Base-by-base conservation (phyloP, 495 filamentous ascomycete genomes). In the Xylaria scruposa region DNA sequence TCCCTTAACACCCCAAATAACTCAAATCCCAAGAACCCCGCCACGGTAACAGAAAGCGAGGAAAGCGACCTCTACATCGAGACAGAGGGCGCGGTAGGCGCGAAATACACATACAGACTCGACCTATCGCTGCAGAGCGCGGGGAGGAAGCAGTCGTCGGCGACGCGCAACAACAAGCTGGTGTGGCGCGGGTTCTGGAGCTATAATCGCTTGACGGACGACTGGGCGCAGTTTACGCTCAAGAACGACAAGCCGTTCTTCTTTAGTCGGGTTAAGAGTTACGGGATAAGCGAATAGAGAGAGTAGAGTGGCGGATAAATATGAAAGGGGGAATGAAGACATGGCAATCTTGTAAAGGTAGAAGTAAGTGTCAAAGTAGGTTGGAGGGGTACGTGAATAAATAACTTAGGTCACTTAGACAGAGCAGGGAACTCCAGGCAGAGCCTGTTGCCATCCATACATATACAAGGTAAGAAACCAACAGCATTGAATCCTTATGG, bases 151-250 rank as follows among this genome's bases (percentile, higher is more conserved):
- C 69, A 77, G 80, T 60, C 7, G 83, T 79, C 6, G 78, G 80
- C 5, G 40, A 79, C 85, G 24, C 87, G 87, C 74, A 96, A 95
- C 70, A 97, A 93, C 60, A 97, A 95, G 82, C 79, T 99, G 44
- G 81, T 82, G 0, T 98, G 97, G 97, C 91, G 91, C 78, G 92
- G 93, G 0, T 97, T 92, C 81, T 97, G 93, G 91, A 94, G 90
- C 81, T 97, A 96, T 74, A 97, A 97, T 76, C 86, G 85, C 75
- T 81, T 97, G 74, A 95, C 94, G 24, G 94, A 95, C 77, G 95
- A 97, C 79, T 93, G 94, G 91, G 93, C 87, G 0, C 91, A 93
- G 81, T 98, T 98, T 81, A 85, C 87, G 21, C 81, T 95, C 72
- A 92, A 90, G 79, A 93, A 97, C 79, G 91, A 94, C 77, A 91